These are phyloP conservation scores for Colletotrichum truncatum DNA, from an alignment of 2,329 filamentous ascomycete species.

Conservation along the genomic window DNA sequence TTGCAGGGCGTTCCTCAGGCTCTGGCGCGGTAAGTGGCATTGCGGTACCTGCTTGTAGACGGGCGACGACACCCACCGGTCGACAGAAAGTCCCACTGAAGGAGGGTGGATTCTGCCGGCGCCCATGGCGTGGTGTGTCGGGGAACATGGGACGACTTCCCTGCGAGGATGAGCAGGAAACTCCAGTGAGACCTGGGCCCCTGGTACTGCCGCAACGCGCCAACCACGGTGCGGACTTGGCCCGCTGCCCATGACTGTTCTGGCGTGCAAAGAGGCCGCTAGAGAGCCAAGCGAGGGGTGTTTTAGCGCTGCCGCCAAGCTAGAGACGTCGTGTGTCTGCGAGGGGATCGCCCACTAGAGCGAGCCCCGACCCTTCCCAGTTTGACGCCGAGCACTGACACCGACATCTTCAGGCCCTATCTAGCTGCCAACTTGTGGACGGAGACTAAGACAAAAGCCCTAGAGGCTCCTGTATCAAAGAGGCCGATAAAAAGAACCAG, in stretches of 20 bases:
- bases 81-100: neutral
- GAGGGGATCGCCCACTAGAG: slow-evolving; percentile 3
- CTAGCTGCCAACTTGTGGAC: neutral
- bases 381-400: neutral
- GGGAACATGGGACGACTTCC: slow-evolving; percentile 25
- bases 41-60: neutral
- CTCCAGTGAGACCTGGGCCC: slow-evolving; percentile 1
- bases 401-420: slow-evolving; percentile 9
- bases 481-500: too few species aligned
- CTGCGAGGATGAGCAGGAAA: neutral
- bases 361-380: neutral
- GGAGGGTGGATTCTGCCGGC: slow-evolving; percentile 11
- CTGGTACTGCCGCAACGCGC: neutral
- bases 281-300: slow-evolving; percentile 18
- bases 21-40: neutral
- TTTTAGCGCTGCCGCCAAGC: slow-evolving; percentile 24
- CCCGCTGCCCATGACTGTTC: too few species aligned
- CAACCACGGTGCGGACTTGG: neutral
- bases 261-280: too few species aligned
- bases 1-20: neutral
- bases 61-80: neutral
- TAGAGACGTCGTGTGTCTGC: slow-evolving; percentile 17
- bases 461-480: slow-evolving; percentile 7
- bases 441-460: slow-evolving; percentile 8
- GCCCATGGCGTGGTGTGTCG: slow-evolving; percentile 17